phyloP scores from a whole-genome alignment of 169 alveolate genomes.

The Cryptosporidium ryanae region DNA sequence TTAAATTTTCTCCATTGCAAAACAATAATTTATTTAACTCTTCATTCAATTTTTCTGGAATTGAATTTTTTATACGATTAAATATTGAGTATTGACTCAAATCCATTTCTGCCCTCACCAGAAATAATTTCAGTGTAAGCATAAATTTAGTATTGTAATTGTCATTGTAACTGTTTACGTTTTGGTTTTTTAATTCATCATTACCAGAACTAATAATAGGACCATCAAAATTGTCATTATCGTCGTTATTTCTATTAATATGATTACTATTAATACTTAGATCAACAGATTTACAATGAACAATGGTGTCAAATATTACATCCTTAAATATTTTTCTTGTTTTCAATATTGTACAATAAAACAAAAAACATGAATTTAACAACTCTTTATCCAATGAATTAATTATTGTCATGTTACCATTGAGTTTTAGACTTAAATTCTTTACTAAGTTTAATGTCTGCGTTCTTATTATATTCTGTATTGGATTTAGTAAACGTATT shows the following conservation, averaged over 20 bases:
- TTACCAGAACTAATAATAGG: no score
- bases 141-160: no score
- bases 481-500: conserved; percentile 40
- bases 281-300: not conserved
- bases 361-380: conserved; percentile 40
- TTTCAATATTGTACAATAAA: conserved; percentile 27
- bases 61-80: conserved; percentile 19
- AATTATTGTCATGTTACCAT: not conserved
- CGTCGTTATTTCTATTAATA: not conserved
- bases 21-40: not conserved
- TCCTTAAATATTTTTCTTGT: not conserved
- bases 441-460: conserved; percentile 32
- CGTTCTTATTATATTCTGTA: conserved; percentile 41
- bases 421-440: conserved; percentile 11
- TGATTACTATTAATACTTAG: not conserved
- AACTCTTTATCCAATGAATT: conserved; percentile 43
- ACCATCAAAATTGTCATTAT: no score
- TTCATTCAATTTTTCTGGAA: not conserved
- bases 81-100: conserved; percentile 38
- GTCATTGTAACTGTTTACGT: not conserved
- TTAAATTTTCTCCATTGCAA: not conserved
- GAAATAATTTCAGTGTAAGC: not conserved
- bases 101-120: not conserved
- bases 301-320: not conserved
- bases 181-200: not conserved